Evolutionary conservation across 2,329 filamentous ascomycete genomes (phyloP).

Genomic region (Aureobasidium sp.): DNA sequence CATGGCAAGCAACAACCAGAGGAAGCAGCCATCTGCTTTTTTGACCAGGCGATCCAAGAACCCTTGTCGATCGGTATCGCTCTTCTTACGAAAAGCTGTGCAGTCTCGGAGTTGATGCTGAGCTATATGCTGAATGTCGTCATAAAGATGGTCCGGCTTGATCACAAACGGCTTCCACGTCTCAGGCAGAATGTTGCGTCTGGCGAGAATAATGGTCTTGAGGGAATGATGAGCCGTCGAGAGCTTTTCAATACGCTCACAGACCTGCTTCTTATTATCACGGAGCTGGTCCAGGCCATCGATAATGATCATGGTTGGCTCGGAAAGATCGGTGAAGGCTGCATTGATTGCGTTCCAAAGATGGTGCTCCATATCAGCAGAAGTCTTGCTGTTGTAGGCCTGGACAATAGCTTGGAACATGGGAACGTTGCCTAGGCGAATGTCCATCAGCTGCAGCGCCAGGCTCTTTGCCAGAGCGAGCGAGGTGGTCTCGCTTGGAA

Average conservation of each 20-base stretch:
- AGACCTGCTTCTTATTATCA: conserved; percentile 19
- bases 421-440: conserved; percentile 33
- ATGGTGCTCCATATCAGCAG: conserved; percentile 12
- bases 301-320: conserved; percentile 35
- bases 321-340: conserved; percentile 29
- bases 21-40: conserved; percentile 20
- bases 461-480: conserved; percentile 37
- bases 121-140: conserved; percentile 21
- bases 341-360: conserved; percentile 22
- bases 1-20: conserved; percentile 19
- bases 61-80: conserved; percentile 20
- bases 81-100: conserved; percentile 18
- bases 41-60: conserved; percentile 19
- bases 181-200: conserved; percentile 15
- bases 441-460: conserved; percentile 39
- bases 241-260: neutral
- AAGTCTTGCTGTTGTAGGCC: conserved; percentile 16
- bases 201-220: conserved; percentile 20
- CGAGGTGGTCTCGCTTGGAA: conserved; percentile 32
- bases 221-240: conserved; percentile 20
- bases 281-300: conserved; percentile 39
- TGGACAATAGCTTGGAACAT: conserved; percentile 18
- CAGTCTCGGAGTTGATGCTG: conserved; percentile 17
- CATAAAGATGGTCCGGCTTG: conserved; percentile 19
- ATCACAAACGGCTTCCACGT: conserved; percentile 14